A percentile compares a stretch with the other conserved stretches of the same genome.
phyloP scores from a whole-genome alignment of 202 grass and related monocot species.

The Cymbopogon flexuosus region DNA sequence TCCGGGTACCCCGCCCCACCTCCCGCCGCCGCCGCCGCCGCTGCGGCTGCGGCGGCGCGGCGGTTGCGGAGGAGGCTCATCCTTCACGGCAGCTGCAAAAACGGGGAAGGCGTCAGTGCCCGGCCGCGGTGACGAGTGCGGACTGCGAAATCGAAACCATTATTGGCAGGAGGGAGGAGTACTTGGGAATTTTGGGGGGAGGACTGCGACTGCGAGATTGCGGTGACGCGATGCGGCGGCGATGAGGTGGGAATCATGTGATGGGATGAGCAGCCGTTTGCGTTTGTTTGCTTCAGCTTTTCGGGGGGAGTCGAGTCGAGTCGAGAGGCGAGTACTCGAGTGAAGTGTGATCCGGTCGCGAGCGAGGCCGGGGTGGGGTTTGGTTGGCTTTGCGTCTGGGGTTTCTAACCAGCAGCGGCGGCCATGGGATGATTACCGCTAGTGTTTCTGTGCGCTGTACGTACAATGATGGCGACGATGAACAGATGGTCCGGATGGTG shows the following conservation, averaged over 20 bases:
- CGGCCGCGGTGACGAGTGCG: neutral
- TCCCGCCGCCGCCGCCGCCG: neutral
- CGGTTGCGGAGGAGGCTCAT: constrained; percentile 79
- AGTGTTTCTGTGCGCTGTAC: constrained; percentile 43
- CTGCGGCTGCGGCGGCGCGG: constrained; percentile 17
- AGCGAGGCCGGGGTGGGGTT: neutral
- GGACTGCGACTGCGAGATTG: constrained; percentile 7
- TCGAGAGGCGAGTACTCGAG: neutral
- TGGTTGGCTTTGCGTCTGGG: constrained; percentile 22
- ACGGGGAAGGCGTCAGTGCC: neutral
- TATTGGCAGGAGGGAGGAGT: neutral
- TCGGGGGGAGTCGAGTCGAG: neutral
- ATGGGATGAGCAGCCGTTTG: neutral
- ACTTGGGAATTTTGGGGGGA: neutral
- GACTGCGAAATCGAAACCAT: neutral
- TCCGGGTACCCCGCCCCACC: neutral
- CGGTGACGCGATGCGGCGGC: neutral
- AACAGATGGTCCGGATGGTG: neutral
- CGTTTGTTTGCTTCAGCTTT: constrained; percentile 18
- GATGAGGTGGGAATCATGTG: constrained; percentile 32
- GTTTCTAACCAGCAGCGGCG: constrained; percentile 15
- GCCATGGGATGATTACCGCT: neutral
- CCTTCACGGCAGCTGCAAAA: constrained; percentile 33
- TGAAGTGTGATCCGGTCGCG: neutral
- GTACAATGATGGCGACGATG: neutral